Base-by-base conservation (phyloP, 306 rosid species). In the Ziziphus jujuba region DNA sequence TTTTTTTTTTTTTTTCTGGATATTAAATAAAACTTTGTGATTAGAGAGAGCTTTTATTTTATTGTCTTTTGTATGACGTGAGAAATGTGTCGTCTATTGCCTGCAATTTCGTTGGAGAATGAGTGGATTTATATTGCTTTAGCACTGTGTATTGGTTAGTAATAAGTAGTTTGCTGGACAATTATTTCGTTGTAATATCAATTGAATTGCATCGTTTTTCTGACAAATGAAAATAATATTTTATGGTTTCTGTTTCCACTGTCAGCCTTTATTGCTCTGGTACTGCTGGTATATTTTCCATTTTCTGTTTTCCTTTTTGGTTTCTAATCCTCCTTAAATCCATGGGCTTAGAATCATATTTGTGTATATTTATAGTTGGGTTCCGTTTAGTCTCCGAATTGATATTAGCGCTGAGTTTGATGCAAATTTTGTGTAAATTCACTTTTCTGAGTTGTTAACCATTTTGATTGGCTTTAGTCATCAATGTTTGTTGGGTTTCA, bases 61-160 rank as follows among this genome's bases (percentile, higher is more conserved):
- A 64, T 81, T 72, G 76, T 75, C 77, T 50, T 58, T 60, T 61
- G 62, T 49, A n/a, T 72, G 79, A 56, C 68, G 74, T 67, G 21
- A 10, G 56, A 55, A 66, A n/a, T 25, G 20, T 75, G 84, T 84
- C 89, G 75, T 73, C 25, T 70, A 52, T 67, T 16, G 74, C 68
- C 70, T 74, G 72, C 80, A 34, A 21, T 69, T 68, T 66, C 67
- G 65, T 76, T 80, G 28, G 33, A 69, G 34, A 77, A 55, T 52
- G 23, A 45, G 63, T 44, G 35, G 23, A 58, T 50, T 76, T 23
- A 28, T 56, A 50, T 17, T 51, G 72, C 60, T 2, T 40, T 56
- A 14, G 15, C 72, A 44, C 22, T 40, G 40, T 24, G 9, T 36
- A 56, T 8, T 43, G 19, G 43, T 52, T 20, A 67, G 53, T 69